Base-by-base conservation (phyloP, 441 rosid genomes). In the Populus hybrid region DNA sequence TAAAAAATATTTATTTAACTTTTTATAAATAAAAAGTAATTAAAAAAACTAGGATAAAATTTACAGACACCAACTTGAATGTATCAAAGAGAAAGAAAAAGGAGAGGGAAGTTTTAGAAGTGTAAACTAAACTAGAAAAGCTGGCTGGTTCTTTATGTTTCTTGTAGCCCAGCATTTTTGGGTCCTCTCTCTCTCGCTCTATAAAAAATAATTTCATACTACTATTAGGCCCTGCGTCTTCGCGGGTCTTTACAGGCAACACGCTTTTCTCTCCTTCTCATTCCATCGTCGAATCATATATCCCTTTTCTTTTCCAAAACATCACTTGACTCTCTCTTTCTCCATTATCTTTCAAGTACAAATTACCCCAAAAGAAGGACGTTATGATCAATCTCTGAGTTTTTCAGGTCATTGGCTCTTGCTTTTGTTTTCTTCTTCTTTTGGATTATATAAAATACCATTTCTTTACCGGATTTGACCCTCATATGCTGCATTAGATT, bases 221-320 rank as follows among this genome's bases (percentile, higher is more conserved):
- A 40, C 71, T 76, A 78, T 71, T 72, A 70, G 40, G 76, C 74
- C 84, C 87, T 80, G 76, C 50, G 83, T 81, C 82, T 84, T 88
- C 85, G 86, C 89, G 87, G 79, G 73, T 81, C 79, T 82, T 83
- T 80, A 73, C 10, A 64, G 85, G 85, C 86, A 81, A 35, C 80
- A 85, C 89, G 87, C 86, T 80, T 86, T 86, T 89, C 86, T 82
- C 89, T 89, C 92, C 61, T 73, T 45, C 79, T 50, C 80, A 72
- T 79, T 83, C 87, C 8, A 59, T 72, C 72, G 69, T 33, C 75
- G 80, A 45, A 42, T 72, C 64, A 42, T 40, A 29, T 33, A 33
- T 71, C 71, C 26, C 8, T 76, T 65, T 45, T 29, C 36, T 33
- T 72, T 63, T 33, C 23, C 68, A 24, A 71, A 28, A 14, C 35